Base-by-base conservation (phyloP, 2,329 filamentous ascomycete species). In the Aureobasidium zeae region DNA sequence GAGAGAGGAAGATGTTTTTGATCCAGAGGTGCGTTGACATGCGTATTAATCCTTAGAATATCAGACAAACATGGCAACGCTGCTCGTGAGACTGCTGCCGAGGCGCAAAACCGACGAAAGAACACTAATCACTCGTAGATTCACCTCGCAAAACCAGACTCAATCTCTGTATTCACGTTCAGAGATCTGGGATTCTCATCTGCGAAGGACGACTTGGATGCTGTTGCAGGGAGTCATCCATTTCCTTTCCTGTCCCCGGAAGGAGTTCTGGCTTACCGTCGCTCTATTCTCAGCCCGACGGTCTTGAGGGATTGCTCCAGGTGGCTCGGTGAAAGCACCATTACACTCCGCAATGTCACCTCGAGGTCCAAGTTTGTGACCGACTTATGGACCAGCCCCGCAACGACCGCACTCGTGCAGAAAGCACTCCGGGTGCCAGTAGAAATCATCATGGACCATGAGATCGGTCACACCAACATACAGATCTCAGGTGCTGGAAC, bases 11-110 rank as follows among this genome's bases (percentile, higher is more conserved):
- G 33, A 35, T 17, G 33, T 25, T 8, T 35, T 35, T 17, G 33
- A 35, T 25, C 33, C 33, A 4, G 25, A 25, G 21, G 33, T 35
- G n/a, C n/a, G n/a, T n/a, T n/a, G n/a, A n/a, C n/a, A n/a, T n/a
- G n/a, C n/a, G n/a, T n/a, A n/a, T n/a, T n/a, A n/a, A n/a, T n/a
- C n/a, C n/a, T n/a, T n/a, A n/a, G n/a, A n/a, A n/a, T n/a, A n/a
- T n/a, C n/a, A n/a, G n/a, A n/a, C n/a, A n/a, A n/a, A n/a, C n/a
- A n/a, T n/a, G n/a, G n/a, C n/a, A n/a, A n/a, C n/a, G n/a, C n/a
- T n/a, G n/a, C n/a, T n/a, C n/a, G n/a, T n/a, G n/a, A n/a, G n/a
- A n/a, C n/a, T n/a, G n/a, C n/a, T n/a, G n/a, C n/a, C n/a, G n/a
- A 17, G 5, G 15, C 29, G 6, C 13, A 4, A 19, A 12, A 13